Base-by-base conservation (phyloP, 495 filamentous ascomycete genomes). In the Aspergillus mulundensis region DNA sequence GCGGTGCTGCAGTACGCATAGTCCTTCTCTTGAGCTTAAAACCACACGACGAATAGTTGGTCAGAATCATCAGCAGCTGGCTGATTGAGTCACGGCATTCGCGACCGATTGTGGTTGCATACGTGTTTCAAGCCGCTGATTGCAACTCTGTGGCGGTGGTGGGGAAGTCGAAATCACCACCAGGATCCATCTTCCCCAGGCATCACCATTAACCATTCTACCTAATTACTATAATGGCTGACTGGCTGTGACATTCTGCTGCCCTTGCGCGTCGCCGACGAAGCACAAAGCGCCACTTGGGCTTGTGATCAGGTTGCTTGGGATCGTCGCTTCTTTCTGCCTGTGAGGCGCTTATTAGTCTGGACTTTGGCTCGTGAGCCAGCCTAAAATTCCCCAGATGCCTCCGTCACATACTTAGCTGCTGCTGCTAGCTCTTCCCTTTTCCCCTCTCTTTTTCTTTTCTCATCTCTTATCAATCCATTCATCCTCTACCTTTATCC, bases 251-350 rank as follows among this genome's bases (percentile, higher is more conserved):
- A 40, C 38, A 16, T 18, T 7, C 32, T 36, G 11, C 6, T 23
- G 10, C 21, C 7, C 53, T 56, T 60, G 58, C 58, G 58, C 52
- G 53, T 56, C 36, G 46, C 30, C 21, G 43, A 55, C 30, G 41
- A 46, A 53, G 48, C 56, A 46, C 45, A 16, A 24, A 36, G 32
- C 32, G 32, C 32, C 32, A 36, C 32, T 36, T 36, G 32, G 32
- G 12, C 44, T 46, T 54, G 38, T 46, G 43, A 46, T n/a, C 24
- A 25, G 10, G n/a, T 56, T 15, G 54, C n/a, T 25, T 50, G 38
- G 21, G 34, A 39, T 49, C 48, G 43, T 25, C 49, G 21, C 32
- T 43, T 28, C 23, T 25, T 54, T 58, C 56, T 53, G 40, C 56
- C 38, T 40, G 14, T 40, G 38, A 40, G 38, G 38, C 38, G 38